Base-by-base conservation (phyloP, 129 eudicot genomes). In the Pittosporum tobira region DNA sequence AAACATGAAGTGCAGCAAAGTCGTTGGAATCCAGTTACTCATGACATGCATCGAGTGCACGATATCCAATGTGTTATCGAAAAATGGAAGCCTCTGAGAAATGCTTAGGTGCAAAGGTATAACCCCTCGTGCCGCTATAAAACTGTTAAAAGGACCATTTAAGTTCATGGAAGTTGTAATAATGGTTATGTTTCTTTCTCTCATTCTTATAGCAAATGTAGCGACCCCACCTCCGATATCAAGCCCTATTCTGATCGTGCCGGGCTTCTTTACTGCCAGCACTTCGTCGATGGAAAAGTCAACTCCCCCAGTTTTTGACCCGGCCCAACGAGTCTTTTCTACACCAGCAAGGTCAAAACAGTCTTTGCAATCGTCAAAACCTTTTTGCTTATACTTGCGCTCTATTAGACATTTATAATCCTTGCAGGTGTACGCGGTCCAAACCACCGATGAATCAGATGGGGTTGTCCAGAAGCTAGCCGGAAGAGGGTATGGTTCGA, bases 341-440 rank as follows among this genome's bases (percentile, higher is more conserved):
- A 61, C 30, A 19, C 83, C 93, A 2, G 30, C 34, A 28, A 87
- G 76, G 63, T 87, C 78, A 22, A 87, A 82, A 48, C 93, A 79
- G 69, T 87, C 95, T 60, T 83, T 82, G 75, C 95, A 87, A 60
- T 79, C 91, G 45, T 79, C 78, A 19, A 75, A 79, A 6, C 61
- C 76, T 53, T 67, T 65, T 49, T 73, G 77, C 22, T 44, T 61
- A 13, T 19, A 61, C 43, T 48, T 55, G 2, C 93, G 77, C 37
- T 79, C 64, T 14, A 82, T 65, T 7, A 79, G 75, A 40, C 95
- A 82, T 1, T 47, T 4, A 61, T 82, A 87, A 67, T 72, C 72
- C 68, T 87, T 87, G 83, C 95, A 87, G 49, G 87, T 76, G 45
- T 87, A 82, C n/a, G 94, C 75, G 0, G 82, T 70, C 96, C 94